Conservation (phyloP, 2,329 filamentous ascomycete genomes). For the Talaromyces sp. region DNA sequence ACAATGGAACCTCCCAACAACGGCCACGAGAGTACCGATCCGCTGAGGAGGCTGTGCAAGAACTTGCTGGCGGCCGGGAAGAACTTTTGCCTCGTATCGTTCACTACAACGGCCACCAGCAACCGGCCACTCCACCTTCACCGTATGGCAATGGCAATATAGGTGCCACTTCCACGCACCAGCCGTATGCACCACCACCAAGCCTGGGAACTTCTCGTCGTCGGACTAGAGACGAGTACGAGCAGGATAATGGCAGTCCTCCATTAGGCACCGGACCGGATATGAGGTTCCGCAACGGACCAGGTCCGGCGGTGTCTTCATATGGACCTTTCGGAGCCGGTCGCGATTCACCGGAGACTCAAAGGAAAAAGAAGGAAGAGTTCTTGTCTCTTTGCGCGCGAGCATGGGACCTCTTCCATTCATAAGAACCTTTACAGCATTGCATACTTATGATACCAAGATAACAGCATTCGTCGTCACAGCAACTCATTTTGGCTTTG, state of each 20-base stretch:
- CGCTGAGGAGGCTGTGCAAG: slow-evolving; percentile 90
- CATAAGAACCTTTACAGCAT: slow-evolving; percentile 44
- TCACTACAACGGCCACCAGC: slow-evolving; percentile 91
- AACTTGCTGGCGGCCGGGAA: slow-evolving; percentile 83
- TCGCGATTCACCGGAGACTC: slow-evolving; percentile 76
- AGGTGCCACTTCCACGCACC: slow-evolving; percentile 58
- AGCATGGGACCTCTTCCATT: slow-evolving; percentile 97
- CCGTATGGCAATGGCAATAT: slow-evolving; percentile 43
- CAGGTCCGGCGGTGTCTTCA: slow-evolving; percentile 37
- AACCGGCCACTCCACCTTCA: slow-evolving; percentile 57
- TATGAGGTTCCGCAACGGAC: slow-evolving; percentile 37
- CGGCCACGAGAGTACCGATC: slow-evolving; percentile 86
- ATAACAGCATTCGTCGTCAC: background rate
- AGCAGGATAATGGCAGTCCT: slow-evolving; percentile 78
- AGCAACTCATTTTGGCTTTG: background rate
- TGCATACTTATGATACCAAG: background rate
- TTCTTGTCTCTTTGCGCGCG: slow-evolving; percentile 81
- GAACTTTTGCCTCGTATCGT: slow-evolving; percentile 90
- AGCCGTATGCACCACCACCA: slow-evolving; percentile 43
- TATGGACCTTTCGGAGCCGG: slow-evolving; percentile 75
- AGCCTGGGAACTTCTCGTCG: slow-evolving; percentile 52
- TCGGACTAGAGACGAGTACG: slow-evolving; percentile 83
- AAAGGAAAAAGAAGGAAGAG: slow-evolving; percentile 84
- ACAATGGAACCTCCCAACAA: slow-evolving; percentile 43
- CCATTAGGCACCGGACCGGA: slow-evolving; percentile 73